Conservation (phyloP, 305 asterid genomes). For the Rubia occidens region DNA sequence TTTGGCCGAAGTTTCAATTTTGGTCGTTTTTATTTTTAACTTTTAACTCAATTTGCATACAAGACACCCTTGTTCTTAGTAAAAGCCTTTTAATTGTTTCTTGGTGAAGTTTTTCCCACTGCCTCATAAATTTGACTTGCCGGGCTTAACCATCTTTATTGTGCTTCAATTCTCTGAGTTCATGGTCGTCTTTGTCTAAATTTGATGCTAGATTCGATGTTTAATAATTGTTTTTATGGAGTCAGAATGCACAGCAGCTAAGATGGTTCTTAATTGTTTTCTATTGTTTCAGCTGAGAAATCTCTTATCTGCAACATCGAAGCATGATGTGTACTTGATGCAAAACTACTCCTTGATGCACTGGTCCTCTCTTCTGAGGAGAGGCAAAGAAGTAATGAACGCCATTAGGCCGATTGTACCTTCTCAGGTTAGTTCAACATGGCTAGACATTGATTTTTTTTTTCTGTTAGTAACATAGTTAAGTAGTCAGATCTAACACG, state of each 20-base stretch:
- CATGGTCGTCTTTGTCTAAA: neutral
- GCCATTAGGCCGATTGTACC: conserved; percentile 68
- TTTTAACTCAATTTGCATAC: neutral
- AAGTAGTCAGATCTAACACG: conserved; percentile 6
- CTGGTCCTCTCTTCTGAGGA: conserved; percentile 71
- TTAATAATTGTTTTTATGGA: neutral
- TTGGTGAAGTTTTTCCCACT: neutral
- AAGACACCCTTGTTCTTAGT: neutral
- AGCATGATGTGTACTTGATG: conserved; percentile 79
- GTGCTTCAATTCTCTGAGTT: neutral
- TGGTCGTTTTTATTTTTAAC: neutral
- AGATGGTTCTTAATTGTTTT: conserved; percentile 2
- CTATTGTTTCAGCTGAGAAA: conserved; percentile 59
- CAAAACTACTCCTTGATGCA: conserved; percentile 84
- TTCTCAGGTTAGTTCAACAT: conserved; percentile 33
- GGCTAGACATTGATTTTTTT: neutral
- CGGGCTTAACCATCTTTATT: neutral
- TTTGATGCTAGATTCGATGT: neutral
- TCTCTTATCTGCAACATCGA: conserved; percentile 80
- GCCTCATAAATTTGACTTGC: neutral
- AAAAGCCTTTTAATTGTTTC: neutral
- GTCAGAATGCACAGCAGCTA: neutral
- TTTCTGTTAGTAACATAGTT: neutral
- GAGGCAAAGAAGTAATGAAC: conserved; percentile 67
- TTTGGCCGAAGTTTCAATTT: neutral